Percentiles rank a stretch among this genome's conserved stretches.
Conservation (phyloP, 768 basidiomycete species). For the Stropharia rugosoannulata region DNA sequence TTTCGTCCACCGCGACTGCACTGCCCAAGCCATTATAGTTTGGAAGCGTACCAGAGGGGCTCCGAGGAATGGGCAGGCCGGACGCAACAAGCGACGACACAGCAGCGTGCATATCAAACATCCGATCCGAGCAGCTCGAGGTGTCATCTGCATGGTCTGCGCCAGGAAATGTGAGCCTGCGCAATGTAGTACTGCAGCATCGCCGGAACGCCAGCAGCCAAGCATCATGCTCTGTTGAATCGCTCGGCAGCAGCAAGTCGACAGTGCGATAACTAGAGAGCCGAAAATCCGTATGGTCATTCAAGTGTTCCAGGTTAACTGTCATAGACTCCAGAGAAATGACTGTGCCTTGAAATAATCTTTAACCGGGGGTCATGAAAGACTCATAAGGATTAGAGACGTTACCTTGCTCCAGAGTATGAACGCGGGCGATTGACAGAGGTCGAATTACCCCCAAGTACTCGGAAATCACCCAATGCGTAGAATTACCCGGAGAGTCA, state of each 20-base stretch:
- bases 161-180: slow-evolving; percentile 30
- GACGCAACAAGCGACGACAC: slow-evolving; percentile 37
- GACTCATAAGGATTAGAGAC: background rate
- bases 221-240: slow-evolving; percentile 8
- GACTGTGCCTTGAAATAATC: slow-evolving; percentile 9
- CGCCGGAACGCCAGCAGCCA: slow-evolving; percentile 57
- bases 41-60: slow-evolving; percentile 63
- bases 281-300: slow-evolving; percentile 18
- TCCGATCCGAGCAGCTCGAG: slow-evolving; percentile 22
- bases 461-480: slow-evolving; percentile 26
- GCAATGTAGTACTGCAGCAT: slow-evolving; percentile 48
- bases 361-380: background rate
- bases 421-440: slow-evolving; percentile 33
- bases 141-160: slow-evolving; percentile 17
- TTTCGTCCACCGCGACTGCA: slow-evolving; percentile 18
- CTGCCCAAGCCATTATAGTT: slow-evolving; percentile 14
- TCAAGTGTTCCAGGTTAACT: slow-evolving; percentile 11
- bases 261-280: slow-evolving; percentile 16
- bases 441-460: slow-evolving; percentile 48
- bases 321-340: slow-evolving; percentile 18
- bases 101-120: slow-evolving; percentile 29
- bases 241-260: slow-evolving; percentile 16
- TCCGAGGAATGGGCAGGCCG: slow-evolving; percentile 65
- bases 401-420: slow-evolving; percentile 17
- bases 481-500: slow-evolving; percentile 14